Evolutionary conservation across 1,139 yeast species (phyloP).

Genomic region (Fermentozyma sake): DNA sequence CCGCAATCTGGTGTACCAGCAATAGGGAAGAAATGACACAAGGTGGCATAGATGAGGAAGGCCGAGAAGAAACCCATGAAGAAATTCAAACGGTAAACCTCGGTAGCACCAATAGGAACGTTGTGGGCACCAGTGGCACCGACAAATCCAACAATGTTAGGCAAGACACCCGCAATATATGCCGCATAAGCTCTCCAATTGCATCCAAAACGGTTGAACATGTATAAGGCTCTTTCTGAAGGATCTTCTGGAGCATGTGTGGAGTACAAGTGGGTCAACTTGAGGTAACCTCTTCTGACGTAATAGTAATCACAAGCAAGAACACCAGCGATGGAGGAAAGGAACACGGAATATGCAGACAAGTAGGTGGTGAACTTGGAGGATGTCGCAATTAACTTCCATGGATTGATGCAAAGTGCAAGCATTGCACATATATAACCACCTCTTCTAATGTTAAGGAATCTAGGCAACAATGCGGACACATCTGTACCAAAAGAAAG

Average conservation of each 20-base stretch:
- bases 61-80: conserved; percentile 69
- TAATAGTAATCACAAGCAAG: conserved; percentile 72
- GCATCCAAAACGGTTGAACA: conserved; percentile 57
- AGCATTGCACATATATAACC: conserved; percentile 75
- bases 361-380: conserved; percentile 79
- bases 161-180: conserved; percentile 69
- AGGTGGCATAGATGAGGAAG: conserved; percentile 42
- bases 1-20: conserved; percentile 52
- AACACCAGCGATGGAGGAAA: conserved; percentile 84
- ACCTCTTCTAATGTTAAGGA: conserved; percentile 62
- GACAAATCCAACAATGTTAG: conserved; percentile 84
- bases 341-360: conserved; percentile 81
- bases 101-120: conserved; percentile 78
- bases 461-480: conserved; percentile 77
- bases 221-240: conserved; percentile 40
- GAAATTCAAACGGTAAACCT: conserved; percentile 68
- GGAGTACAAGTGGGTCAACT: conserved; percentile 60
- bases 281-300: conserved; percentile 68
- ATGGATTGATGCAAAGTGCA: conserved; percentile 80
- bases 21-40: conserved; percentile 55
- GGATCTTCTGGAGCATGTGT: conserved; percentile 30
- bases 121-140: conserved; percentile 63
- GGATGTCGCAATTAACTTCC: conserved; percentile 76
- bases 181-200: conserved; percentile 82
- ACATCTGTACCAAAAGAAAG: conserved; percentile 89